Evolutionary conservation across 352 stramenopile species (phyloP).

Genomic region (Globisporangium polare): DNA sequence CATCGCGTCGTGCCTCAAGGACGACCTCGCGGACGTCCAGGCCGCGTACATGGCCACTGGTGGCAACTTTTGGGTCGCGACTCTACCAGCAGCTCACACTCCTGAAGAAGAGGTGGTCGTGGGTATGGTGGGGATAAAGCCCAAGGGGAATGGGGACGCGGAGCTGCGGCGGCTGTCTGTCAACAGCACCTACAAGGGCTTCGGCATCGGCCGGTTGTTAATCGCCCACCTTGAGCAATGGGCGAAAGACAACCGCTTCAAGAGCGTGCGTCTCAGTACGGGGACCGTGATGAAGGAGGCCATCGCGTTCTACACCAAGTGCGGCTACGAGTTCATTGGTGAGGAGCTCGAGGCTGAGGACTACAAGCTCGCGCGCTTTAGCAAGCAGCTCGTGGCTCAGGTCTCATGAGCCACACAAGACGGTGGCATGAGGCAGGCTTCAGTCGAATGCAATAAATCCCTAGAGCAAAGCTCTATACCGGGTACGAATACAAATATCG

Average conservation of each 20-base stretch:
- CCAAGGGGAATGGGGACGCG: neutral
- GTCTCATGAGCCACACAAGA: neutral
- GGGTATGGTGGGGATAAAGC: slow-evolving; percentile 14
- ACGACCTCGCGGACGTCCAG: slow-evolving; percentile 31
- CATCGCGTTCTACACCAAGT: slow-evolving; percentile 20
- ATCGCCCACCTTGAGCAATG: slow-evolving; percentile 13
- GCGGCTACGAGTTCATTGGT: slow-evolving; percentile 11
- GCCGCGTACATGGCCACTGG: slow-evolving; percentile 19
- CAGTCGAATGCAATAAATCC: too few species aligned
- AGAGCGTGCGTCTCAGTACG: slow-evolving; percentile 13
- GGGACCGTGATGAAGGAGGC: slow-evolving; percentile 14
- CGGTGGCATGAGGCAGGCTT: neutral
- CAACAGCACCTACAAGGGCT: neutral
- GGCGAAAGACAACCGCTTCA: slow-evolving; percentile 3
- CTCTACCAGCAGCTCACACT: neutral
- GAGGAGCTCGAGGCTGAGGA: slow-evolving; percentile 4
- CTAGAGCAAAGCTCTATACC: too few species aligned
- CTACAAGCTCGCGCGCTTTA: slow-evolving; percentile 13
- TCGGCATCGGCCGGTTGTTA: slow-evolving; percentile 13
- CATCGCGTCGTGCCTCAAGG: slow-evolving; percentile 21
- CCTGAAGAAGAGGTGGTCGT: slow-evolving; percentile 1
- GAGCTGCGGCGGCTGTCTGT: slow-evolving; percentile 17
- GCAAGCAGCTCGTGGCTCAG: neutral
- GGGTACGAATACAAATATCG: too few species aligned
- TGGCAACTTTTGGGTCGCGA: slow-evolving; percentile 36